Base-by-base conservation (phyloP, 225 moss, liverwort and hornwort species). In the Asterella californica region DNA sequence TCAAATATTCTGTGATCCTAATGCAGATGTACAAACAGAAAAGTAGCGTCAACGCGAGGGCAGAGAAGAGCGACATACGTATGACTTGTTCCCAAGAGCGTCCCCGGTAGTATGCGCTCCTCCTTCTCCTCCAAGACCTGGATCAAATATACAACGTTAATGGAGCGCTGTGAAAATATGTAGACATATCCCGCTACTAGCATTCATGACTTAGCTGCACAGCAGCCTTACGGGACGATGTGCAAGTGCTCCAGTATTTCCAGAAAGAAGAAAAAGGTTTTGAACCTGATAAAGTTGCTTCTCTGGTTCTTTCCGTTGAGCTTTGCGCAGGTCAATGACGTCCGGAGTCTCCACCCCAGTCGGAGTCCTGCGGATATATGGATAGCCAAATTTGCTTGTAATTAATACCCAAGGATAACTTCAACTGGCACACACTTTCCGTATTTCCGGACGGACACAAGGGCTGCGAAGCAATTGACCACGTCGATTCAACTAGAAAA, bases 291-390 rank as follows among this genome's bases (percentile, higher is more conserved):
- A 99, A 9, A 99, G 85, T 81, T 91, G 93, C 85, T 99, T 99
- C 79, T 99, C 99, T 76, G 95, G 92, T 87, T 99, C 99, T 85
- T 99, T 99, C 80, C 92, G 83, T 85, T 95, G 95, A 76, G 93
- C 92, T 87, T 99, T 99, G 74, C 95, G 93, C 68, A 99, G 93
- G 79, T 99, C 99, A 85, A 99, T 99, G 59, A 99, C 99, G 84
- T 99, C 99, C 21, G 95, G 99, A 68, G 99, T 99, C 88, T 99
- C 99, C 87, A 99, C 99, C 68, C 99, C 99, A 84, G 95, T 99
- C 14, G 95, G 95, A 81, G 95, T 99, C 81, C 97, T 99, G 91
- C 63, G 72, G 50, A 83, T 33, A 76, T 72, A 18, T 18, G 0
- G 49, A 34, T 18, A 70, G 21, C 37, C 0, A 34, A 38, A 32